Evolutionary conservation across 495 filamentous ascomycete species (phyloP), one percentile per base, ranked within the genome.

Genomic region (Cairneyella variabilis): DNA sequence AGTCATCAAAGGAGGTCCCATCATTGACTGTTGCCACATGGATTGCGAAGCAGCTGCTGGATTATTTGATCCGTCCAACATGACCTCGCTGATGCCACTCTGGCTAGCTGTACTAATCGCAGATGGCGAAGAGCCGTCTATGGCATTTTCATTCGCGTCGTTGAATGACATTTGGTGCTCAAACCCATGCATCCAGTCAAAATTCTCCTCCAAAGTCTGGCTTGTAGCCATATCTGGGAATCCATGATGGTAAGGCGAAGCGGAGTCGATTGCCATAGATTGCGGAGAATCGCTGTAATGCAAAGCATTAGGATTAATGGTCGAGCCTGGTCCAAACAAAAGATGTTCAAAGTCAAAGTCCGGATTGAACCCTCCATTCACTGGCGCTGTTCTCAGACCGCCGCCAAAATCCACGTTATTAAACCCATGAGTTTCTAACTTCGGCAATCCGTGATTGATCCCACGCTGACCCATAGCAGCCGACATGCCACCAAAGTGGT

Each of bases 261-360:
- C 75, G 21, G 85, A 77, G 53, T 91, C 88, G 40, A 90, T 69
- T 14, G 79, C 76, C 74, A 85, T 84, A 34, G 77, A 78, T 45
- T 83, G 84, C 20, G 89, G 90, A 12, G 89, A 90, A 64, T 90
- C 88, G 63, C 78, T 89, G 65, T 93, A 93, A 68, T 97, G 92
- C 45, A 99, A 81, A 61, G 96, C 91, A 57, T 91, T 91, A 16
- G 93, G 93, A 67, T 99, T 97, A 69, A 99, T 88, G 44, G 93
- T 98, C 34, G 74, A 74, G n/a, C 69, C 66, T 8, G 72, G 65
- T 41, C 78, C 83, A 66, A 91, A 90, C 44, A 89, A 75, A 50
- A 90, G 70, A 26, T 79, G 72, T 58, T 95, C 86, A 50, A 91
- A 81, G 56, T 95, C 86, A 54, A 89, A 84, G 14, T 86, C 86